Evolutionary conservation across 192 early-diverging fungal species (phyloP), one percentile per base, ranked within the genome.

Genomic region (Paraglomus occultum): DNA sequence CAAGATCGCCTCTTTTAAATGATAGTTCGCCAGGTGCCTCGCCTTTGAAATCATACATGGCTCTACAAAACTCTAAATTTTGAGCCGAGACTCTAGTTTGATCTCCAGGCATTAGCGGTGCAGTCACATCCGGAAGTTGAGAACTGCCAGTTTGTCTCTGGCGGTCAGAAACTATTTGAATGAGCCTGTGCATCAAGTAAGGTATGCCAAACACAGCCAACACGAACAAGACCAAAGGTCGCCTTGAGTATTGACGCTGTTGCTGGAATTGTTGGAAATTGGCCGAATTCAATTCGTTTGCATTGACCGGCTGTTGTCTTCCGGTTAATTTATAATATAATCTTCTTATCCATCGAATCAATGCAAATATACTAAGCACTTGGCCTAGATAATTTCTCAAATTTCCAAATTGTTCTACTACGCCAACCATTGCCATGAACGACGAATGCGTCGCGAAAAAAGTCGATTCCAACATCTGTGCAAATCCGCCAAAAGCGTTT

Each of bases 321-420:
- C 94, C 94, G 6, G 84, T 84, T 11, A 89, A 45, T 40, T 85
- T 83, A 54, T 87, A 88, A 42, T 88, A 74, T 22, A 90, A 58
- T n/a, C 81, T 77, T 52, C 90, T 87, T 17, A 90, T 76, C 65
- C 85, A 83, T 51, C 90, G 84, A 75, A 88, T 83, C 8, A 95
- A 73, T 50, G 92, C 88, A 70, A 95, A 86, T 2, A 93, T 79
- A 15, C 91, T 90, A 15, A 99, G 80, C 5, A 93, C 83, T 66
- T 93, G 89, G 10, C 94, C 89, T 1, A 99, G 82, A 53, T 95
- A 95, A 42, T 76, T 85, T 38, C 92, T 84, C 20, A 99, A 74
- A 76, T 93, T 84, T n/a, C 95, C 92, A 69, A 99, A 92, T 77
- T 99, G 97, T 68, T 99, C 97, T 49, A 93, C 94, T n/a, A 99